phyloP scores from a whole-genome alignment of 345 rosid genomes.

The Dipteronia sinensis region DNA sequence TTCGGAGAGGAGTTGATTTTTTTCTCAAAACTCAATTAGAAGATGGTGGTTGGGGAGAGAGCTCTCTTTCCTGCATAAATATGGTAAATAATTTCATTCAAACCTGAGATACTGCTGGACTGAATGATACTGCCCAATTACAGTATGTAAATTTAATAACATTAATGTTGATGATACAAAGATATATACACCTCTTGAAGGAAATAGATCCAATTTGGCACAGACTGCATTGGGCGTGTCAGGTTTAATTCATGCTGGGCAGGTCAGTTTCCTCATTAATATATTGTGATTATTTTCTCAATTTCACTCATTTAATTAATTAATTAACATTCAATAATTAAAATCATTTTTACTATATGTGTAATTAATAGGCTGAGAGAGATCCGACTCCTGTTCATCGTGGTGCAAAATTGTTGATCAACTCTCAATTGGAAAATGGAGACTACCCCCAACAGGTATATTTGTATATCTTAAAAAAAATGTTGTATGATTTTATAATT shows the following conservation, averaged over 20 bases:
- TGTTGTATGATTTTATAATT: no score
- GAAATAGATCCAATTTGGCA: conserved; percentile 11
- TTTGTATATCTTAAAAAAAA: no score
- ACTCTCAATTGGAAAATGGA: conserved; percentile 43
- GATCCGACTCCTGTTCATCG: conserved; percentile 42
- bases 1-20: conserved; percentile 2
- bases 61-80: not conserved
- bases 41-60: conserved; percentile 5
- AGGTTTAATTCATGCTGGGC: conserved; percentile 12
- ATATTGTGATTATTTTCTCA: not conserved
- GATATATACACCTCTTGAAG: conserved; percentile 5
- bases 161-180: not conserved
- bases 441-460: conserved; percentile 43
- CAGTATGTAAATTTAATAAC: not conserved
- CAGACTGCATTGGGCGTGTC: conserved; percentile 16
- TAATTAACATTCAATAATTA: no score
- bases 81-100: no score
- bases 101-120: no score
- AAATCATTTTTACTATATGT: not conserved
- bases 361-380: conserved; percentile 20
- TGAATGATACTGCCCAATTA: not conserved
- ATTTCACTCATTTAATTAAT: not conserved
- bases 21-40: not conserved
- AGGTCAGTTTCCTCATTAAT: not conserved
- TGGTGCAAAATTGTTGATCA: conserved; percentile 42